Evolutionary conservation across 2,329 filamentous ascomycete species (phyloP), one percentile per base, ranked within the genome.

Genomic region (Sporothrix sp.): DNA sequence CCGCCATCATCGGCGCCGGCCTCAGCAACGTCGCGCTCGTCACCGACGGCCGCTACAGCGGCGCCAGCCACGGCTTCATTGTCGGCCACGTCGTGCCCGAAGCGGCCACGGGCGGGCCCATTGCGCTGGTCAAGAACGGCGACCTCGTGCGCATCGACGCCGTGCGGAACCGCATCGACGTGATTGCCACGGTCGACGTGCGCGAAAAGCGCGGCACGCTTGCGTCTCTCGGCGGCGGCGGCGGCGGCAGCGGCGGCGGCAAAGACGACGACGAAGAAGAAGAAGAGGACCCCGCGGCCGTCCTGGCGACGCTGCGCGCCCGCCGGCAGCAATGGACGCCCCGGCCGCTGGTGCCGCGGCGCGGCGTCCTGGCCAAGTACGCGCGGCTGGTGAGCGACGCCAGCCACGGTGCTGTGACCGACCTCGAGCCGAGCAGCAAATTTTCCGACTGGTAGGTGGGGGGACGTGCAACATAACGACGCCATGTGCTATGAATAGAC

Each of bases 11-110:
- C 85, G 91, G 91, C 44, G 91, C 91, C 0, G 85, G 85, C 11
- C 72, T 97, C 48, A 87, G 74, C 48, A 95, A 95, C 60, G 79
- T 96, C 8, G 90, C 91, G 0, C 76, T 97, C 13, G 87, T 97
- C 44, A 97, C 91, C 0, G 91, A 97, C 63, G 91, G 91, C 0
- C 73, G 91, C 40, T 97, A 96, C 66, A 85, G 79, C 42, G 91
- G 91, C 28, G 91, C 89, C 2, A 85, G 79, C 49, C 90, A 96
- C 65, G 89, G 89, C 0, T 95, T 95, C 66, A 93, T 95, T 61
- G 87, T 97, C 14, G 91, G 91, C 1, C 90, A 96, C 61, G 87
- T 96, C 13, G 85, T 86, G 3, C 91, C 91, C 2, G 91, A 97
- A 67, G 91, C 91, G 0, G 87, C 86, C 1, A 83, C 84, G 1